Percentiles rank a stretch among this genome's conserved stretches.
phyloP scores from a whole-genome alignment of 2,329 filamentous ascomycete species.

The Colletotrichum sp. region DNA sequence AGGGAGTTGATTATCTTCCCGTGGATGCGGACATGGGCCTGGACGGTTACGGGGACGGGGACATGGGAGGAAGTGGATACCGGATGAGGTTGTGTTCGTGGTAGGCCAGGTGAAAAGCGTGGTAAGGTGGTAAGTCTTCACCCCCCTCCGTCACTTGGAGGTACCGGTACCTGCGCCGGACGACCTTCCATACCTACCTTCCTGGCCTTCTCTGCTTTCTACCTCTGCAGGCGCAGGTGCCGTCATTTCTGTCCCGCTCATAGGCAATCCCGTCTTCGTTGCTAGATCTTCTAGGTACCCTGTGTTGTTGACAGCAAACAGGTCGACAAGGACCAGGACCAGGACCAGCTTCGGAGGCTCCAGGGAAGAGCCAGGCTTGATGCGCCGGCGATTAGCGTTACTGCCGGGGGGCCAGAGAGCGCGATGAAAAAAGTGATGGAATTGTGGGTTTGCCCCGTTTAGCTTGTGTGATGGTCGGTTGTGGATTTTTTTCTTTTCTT shows the following conservation, averaged over 20 bases:
- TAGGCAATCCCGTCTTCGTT: neutral
- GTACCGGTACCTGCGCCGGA: constrained; percentile 7
- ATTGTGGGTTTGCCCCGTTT: neutral
- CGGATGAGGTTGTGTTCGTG: neutral
- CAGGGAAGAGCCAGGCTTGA: neutral
- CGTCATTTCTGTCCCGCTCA: neutral
- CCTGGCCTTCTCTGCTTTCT: neutral
- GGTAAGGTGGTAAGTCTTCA: neutral
- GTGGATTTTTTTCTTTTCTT: neutral
- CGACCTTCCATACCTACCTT: neutral
- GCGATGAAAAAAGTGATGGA: neutral
- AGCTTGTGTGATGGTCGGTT: neutral
- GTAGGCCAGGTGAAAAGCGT: neutral
- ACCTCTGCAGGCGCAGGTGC: neutral
- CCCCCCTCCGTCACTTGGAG: neutral
- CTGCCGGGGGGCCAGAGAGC: neutral
- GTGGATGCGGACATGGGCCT: constrained; percentile 1
- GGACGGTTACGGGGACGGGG: neutral
- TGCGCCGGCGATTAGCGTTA: neutral
- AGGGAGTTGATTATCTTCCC: constrained; percentile 5
- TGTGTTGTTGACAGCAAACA: neutral
- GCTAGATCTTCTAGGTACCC: neutral
- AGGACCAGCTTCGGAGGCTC: neutral
- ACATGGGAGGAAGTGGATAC: constrained; percentile 10
- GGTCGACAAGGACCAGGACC: neutral